Percentiles rank a stretch among this genome's conserved stretches.
These are phyloP conservation scores for Russula ochroleuca DNA, from an alignment of 768 basidiomycete species.

Conservation along the genomic window DNA sequence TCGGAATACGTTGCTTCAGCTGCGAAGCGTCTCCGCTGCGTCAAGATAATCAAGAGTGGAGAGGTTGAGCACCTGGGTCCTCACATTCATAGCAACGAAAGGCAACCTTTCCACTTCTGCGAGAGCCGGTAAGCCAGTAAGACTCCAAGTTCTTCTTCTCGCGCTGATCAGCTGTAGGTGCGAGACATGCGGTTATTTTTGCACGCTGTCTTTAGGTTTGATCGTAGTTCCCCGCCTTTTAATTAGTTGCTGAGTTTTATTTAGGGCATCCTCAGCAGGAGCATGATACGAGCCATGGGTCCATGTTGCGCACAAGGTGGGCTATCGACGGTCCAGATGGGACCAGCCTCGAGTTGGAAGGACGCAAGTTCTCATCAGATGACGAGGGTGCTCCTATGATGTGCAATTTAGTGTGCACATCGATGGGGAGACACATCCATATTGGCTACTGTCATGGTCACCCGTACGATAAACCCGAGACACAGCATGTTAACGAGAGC, in stretches of 20 bases:
- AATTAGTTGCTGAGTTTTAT: not conserved
- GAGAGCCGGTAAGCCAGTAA: conserved; percentile 39
- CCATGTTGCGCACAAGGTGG: conserved; percentile 58
- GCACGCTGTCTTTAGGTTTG: conserved; percentile 51
- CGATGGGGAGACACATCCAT: conserved; percentile 55
- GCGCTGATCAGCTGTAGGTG: conserved; percentile 39
- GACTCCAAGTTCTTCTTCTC: no score
- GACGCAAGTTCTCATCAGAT: conserved; percentile 49
- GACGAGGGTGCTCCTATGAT: conserved; percentile 62
- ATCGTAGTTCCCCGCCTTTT: not conserved
- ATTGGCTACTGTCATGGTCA: conserved; percentile 51
- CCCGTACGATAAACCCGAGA: conserved; percentile 42
- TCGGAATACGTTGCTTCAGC: conserved; percentile 34
- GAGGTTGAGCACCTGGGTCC: conserved; percentile 41
- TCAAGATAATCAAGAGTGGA: conserved; percentile 44
- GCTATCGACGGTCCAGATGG: conserved; percentile 51
- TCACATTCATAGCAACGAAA: conserved; percentile 49
- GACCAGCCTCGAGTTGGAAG: conserved; percentile 48
- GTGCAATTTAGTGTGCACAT: conserved; percentile 55
- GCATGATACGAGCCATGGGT: conserved; percentile 61
- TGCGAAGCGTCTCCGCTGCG: conserved; percentile 49
- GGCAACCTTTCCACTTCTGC: conserved; percentile 50
- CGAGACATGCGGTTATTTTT: conserved; percentile 53
- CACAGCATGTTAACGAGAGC: conserved; percentile 43
- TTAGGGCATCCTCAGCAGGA: conserved; percentile 56